Percentiles rank a stretch among this genome's conserved stretches.
These are phyloP conservation scores for Entonaema liquescens DNA, from an alignment of 495 filamentous ascomycete genomes.

Conservation along the genomic window DNA sequence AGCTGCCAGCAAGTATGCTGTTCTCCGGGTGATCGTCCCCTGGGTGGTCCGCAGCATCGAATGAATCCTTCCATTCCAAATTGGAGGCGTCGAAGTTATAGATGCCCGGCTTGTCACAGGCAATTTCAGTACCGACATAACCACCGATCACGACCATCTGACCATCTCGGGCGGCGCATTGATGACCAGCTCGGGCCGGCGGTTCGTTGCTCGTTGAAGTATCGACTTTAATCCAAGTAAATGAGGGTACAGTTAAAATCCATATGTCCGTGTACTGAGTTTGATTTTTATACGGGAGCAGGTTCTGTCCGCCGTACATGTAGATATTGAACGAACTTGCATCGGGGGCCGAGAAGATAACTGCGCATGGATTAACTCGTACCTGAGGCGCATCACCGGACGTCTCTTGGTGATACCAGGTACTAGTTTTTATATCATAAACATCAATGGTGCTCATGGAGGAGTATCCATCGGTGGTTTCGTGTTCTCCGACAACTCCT, in stretches of 20 bases:
- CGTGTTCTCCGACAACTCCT: conserved; percentile 51
- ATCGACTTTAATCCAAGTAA: conserved; percentile 77
- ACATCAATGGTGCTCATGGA: conserved; percentile 79
- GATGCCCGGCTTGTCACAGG: conserved; percentile 73
- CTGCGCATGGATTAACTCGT: conserved; percentile 78
- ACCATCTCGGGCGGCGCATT: conserved; percentile 71
- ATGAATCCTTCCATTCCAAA: conserved; percentile 67
- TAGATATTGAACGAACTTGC: conserved; percentile 77
- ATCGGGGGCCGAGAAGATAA: conserved; percentile 73
- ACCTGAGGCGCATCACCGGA: conserved; percentile 67
- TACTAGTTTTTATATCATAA: conserved; percentile 76
- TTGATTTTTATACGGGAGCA: conserved; percentile 53
- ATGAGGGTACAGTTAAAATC: conserved; percentile 77
- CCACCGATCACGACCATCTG: conserved; percentile 79
- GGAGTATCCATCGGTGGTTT: conserved; percentile 63
- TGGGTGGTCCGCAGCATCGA: conserved; percentile 60
- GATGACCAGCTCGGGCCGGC: conserved; percentile 71
- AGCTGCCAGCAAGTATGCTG: conserved; percentile 63
- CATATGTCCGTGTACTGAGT: conserved; percentile 78
- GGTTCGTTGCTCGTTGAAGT: conserved; percentile 61
- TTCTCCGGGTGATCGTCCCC: conserved; percentile 51
- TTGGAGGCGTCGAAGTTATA: conserved; percentile 73
- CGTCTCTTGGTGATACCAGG: conserved; percentile 81
- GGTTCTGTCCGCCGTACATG: conserved; percentile 78
- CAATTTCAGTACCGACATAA: conserved; percentile 67